Conservation (phyloP, 2,329 filamentous ascomycete genomes). For the Clonostachys chloroleuca region DNA sequence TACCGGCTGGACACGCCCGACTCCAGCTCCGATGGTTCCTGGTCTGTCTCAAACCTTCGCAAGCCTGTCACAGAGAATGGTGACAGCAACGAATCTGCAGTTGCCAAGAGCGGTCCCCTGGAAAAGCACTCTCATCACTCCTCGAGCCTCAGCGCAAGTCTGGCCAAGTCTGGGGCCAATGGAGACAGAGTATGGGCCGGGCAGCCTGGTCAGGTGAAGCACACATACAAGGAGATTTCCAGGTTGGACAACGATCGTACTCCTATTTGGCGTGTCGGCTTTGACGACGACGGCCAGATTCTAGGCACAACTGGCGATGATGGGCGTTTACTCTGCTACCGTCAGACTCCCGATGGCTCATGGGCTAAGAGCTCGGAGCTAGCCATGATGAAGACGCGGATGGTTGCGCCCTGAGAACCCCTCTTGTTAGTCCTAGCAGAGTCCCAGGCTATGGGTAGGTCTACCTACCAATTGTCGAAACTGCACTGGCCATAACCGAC, state of each 20-base stretch:
- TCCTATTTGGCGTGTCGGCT: slow-evolving; percentile 72
- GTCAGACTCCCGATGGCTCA: slow-evolving; percentile 50
- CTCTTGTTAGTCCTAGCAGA: too few species aligned
- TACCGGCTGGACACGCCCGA: slow-evolving; percentile 69
- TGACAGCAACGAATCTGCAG: slow-evolving; percentile 5
- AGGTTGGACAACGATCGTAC: slow-evolving; percentile 63
- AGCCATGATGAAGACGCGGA: slow-evolving; percentile 50
- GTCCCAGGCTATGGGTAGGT: too few species aligned
- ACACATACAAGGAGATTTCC: slow-evolving; percentile 59
- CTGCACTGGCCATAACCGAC: too few species aligned
- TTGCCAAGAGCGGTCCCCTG: slow-evolving; percentile 5
- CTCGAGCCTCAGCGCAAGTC: slow-evolving; percentile 46
- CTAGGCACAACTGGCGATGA: slow-evolving; percentile 75
- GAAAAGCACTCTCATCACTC: slow-evolving; percentile 26
- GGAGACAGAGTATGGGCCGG: slow-evolving; percentile 49
- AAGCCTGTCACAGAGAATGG: slow-evolving; percentile 21
- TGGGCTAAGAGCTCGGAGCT: slow-evolving; percentile 60
- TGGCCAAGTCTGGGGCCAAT: slow-evolving; percentile 40
- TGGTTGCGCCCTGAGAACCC: slow-evolving; percentile 34
- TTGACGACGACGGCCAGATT: slow-evolving; percentile 66
- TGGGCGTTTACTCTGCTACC: slow-evolving; percentile 59
- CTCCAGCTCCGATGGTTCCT: slow-evolving; percentile 39
- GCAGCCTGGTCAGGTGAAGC: slow-evolving; percentile 61
- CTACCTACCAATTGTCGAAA: too few species aligned
- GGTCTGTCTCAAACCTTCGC: slow-evolving; percentile 40